Evolutionary conservation across 768 basidiomycete species (phyloP).

Genomic region (Leccinum olivaceopallidum): DNA sequence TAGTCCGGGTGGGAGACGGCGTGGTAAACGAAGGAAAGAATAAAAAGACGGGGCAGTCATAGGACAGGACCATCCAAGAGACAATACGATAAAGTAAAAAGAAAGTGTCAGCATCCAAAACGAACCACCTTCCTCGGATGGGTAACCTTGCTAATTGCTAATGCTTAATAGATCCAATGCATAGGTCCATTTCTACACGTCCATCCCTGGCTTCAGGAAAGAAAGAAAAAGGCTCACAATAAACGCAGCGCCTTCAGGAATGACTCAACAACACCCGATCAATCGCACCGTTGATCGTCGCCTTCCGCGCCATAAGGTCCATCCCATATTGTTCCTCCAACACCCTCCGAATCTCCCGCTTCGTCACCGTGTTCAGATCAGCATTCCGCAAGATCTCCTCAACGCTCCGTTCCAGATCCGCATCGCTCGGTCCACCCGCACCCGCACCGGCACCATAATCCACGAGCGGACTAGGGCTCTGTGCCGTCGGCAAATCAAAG

Average conservation of each 20-base stretch:
- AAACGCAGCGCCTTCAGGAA: constrained; percentile 11
- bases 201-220: constrained; percentile 7
- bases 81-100: constrained; percentile 4
- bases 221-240: neutral
- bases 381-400: constrained; percentile 72
- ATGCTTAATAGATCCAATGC: constrained; percentile 21
- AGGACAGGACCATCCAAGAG: constrained; percentile 9
- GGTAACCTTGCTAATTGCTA: constrained; percentile 10
- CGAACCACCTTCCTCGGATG: constrained; percentile 1
- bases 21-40: neutral
- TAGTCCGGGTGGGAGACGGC: neutral
- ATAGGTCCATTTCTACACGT: constrained; percentile 21
- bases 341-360: constrained; percentile 83
- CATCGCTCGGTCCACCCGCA: constrained; percentile 55
- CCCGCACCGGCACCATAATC: constrained; percentile 40
- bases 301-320: constrained; percentile 72
- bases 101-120: constrained; percentile 19
- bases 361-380: constrained; percentile 89
- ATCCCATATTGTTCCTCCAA: constrained; percentile 82
- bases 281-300: constrained; percentile 74
- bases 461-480: constrained; percentile 49
- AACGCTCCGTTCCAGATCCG: constrained; percentile 74
- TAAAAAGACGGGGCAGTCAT: neutral
- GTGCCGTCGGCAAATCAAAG: constrained; percentile 59
- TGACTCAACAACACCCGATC: constrained; percentile 67